Base-by-base conservation (phyloP, 2,329 filamentous ascomycete species). In the Verticillium dahliae region DNA sequence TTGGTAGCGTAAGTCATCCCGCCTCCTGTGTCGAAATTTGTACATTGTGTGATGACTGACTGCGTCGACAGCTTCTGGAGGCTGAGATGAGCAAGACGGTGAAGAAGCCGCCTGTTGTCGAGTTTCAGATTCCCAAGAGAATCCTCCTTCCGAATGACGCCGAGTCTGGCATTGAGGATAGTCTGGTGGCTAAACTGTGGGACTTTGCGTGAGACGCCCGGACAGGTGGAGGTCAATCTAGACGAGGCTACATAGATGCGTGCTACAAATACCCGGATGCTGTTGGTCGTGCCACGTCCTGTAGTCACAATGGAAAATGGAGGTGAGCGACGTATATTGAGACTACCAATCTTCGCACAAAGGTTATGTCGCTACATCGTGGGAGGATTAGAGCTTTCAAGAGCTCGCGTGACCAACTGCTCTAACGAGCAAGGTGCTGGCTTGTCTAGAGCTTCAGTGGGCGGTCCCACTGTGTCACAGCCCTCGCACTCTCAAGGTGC, bases 81-180 rank as follows among this genome's bases (percentile, higher is more conserved):
- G 88, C 88, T 3, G 95, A 99, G 74, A 80, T 97, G 65, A 81
- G 83, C 62, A 96, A 94, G 75, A 86, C 91, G 54, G 80, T 97
- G 65, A 96, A 90, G 78, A 97, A 94, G 74, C 80, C 86, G 6
- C 93, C 94, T 0, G 92, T 95, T 13, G 87, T 98, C 58, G 95
- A 98, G 74, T 97, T 90, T 74, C 91, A 95, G 74, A 97, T 99
- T 65, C 93, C 94, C 7, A 95, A 95, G 78, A 86, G 82, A 67
- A 89, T 97, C 50, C 90, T 96, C 59, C 68, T 82, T 58, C 78
- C 81, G 0, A 78, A 85, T 13, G 82, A 85, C 35, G 70, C 72
- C 10, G 74, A 73, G 11, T 76, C 79, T 5, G 78, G 72, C 52
- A 71, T 77, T 14, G 78, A 83, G 61, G 82, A 88, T 67, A 83